A percentile compares a stretch with the other conserved stretches of the same genome.
Evolutionary conservation across 2,329 filamentous ascomycete species (phyloP).

Genomic region (Colletotrichum spinosum): DNA sequence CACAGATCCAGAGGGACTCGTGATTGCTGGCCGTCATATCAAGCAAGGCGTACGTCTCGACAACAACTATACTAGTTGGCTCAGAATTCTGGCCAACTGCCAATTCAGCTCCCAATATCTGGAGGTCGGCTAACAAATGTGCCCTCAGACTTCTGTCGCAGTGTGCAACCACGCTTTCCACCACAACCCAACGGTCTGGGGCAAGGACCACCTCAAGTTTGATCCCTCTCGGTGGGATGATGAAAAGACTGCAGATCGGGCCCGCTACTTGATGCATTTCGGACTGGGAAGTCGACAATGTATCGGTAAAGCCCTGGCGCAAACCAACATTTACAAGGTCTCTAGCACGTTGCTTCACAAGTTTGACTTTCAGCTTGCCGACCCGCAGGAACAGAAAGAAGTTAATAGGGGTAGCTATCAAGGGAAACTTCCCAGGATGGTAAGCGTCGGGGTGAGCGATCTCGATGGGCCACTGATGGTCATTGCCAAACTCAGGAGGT

Average conservation of each 20-base stretch:
- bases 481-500: background rate
- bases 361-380: conserved; percentile 19
- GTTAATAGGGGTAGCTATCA: background rate
- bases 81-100: background rate
- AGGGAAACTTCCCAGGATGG: background rate
- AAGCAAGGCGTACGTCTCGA: conserved; percentile 10
- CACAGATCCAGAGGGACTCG: conserved; percentile 19
- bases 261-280: conserved; percentile 26
- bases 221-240: conserved; percentile 16
- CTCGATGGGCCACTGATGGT: conserved; percentile 11
- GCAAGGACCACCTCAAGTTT: conserved; percentile 8
- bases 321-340: conserved; percentile 28
- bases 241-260: conserved; percentile 9
- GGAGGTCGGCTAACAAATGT: no score
- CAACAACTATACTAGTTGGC: background rate
- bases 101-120: no score
- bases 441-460: conserved; percentile 26
- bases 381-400: background rate
- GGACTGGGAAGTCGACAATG: conserved; percentile 29
- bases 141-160: conserved; percentile 9
- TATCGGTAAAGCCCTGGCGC: conserved; percentile 23
- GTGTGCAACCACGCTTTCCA: conserved; percentile 27
- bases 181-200: conserved; percentile 22
- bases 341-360: conserved; percentile 14
- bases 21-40: conserved; percentile 15